Percentiles rank a stretch among this genome's conserved stretches.
These are phyloP conservation scores for Alliaria petiolata DNA, from an alignment of 345 rosid species.

Conservation along the genomic window DNA sequence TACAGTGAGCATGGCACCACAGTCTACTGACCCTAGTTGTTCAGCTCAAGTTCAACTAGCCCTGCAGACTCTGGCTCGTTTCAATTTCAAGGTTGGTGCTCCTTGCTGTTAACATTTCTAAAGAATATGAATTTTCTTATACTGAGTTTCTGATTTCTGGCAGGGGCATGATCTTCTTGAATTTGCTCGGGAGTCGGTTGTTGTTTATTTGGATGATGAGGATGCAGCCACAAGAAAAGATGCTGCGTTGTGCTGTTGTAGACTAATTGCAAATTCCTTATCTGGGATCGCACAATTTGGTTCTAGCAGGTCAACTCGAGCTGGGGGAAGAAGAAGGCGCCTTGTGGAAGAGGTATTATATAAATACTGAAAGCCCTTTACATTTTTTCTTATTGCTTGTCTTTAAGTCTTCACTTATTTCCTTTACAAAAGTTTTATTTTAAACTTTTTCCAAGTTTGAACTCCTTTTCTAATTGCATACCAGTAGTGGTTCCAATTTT, in stretches of 20 bases:
- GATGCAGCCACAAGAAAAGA: conserved; percentile 87
- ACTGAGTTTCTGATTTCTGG: conserved; percentile 31
- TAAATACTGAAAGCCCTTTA: conserved; percentile 5
- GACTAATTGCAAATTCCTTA: conserved; percentile 77
- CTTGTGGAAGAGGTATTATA: conserved; percentile 83
- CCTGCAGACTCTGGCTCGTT: conserved; percentile 88
- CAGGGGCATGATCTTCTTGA: conserved; percentile 86
- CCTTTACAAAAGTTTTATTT: background rate
- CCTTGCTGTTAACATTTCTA: background rate
- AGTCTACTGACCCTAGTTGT: conserved; percentile 61
- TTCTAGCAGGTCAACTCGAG: conserved; percentile 66
- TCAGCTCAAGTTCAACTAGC: conserved; percentile 90
- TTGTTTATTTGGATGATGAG: conserved; percentile 85
- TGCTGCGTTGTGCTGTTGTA: conserved; percentile 95
- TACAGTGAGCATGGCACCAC: conserved; percentile 48
- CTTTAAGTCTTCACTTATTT: background rate
- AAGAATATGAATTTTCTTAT: background rate
- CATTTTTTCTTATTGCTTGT: conserved; percentile 4
- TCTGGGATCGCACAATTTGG: conserved; percentile 60
- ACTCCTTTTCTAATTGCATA: conserved; percentile 1
- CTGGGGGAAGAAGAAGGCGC: conserved; percentile 74
- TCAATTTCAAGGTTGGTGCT: conserved; percentile 76
- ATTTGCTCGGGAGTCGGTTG: conserved; percentile 89
- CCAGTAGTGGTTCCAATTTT: conserved; percentile 17
- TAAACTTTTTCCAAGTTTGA: conserved; percentile 6